Conservation (phyloP, 2,329 filamentous ascomycete species). For the Phialophora macrospora region DNA sequence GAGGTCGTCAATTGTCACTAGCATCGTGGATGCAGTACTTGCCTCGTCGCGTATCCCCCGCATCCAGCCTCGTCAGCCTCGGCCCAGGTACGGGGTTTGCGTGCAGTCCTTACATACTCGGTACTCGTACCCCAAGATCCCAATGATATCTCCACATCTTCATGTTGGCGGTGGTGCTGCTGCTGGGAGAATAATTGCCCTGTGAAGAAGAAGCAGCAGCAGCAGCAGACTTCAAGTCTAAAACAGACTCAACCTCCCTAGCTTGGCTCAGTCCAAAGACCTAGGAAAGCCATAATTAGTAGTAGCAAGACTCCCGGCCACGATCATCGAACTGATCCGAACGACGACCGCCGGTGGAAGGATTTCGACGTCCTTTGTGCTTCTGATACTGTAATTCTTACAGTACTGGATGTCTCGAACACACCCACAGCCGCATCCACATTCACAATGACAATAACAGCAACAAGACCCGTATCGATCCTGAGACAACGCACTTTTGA, state of each 20-base stretch:
- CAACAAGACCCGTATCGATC: background rate
- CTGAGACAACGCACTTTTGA: background rate
- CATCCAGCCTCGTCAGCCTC: conserved; percentile 24
- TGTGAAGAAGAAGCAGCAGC: too few relatives aligned
- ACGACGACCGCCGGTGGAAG: background rate
- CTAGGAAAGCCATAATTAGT: too few relatives aligned
- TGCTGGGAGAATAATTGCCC: background rate
- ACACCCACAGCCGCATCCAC: background rate
- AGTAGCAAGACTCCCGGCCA: background rate
- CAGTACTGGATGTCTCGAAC: background rate
- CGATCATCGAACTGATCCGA: background rate
- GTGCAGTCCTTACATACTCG: too few relatives aligned
- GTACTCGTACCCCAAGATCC: background rate
- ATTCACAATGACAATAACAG: background rate
- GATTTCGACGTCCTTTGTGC: background rate
- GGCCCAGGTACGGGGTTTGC: background rate
- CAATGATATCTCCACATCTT: background rate
- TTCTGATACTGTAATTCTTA: background rate
- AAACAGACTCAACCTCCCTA: too few relatives aligned
- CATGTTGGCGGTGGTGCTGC: background rate
- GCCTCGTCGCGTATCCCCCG: background rate
- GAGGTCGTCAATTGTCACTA: background rate
- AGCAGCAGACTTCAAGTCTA: too few relatives aligned
- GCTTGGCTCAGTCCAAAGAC: too few relatives aligned
- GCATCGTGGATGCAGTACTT: background rate